Percentiles rank a stretch among this genome's conserved stretches.
Conservation (phyloP, 2,329 filamentous ascomycete species). For the Microdochium bolleyi region DNA sequence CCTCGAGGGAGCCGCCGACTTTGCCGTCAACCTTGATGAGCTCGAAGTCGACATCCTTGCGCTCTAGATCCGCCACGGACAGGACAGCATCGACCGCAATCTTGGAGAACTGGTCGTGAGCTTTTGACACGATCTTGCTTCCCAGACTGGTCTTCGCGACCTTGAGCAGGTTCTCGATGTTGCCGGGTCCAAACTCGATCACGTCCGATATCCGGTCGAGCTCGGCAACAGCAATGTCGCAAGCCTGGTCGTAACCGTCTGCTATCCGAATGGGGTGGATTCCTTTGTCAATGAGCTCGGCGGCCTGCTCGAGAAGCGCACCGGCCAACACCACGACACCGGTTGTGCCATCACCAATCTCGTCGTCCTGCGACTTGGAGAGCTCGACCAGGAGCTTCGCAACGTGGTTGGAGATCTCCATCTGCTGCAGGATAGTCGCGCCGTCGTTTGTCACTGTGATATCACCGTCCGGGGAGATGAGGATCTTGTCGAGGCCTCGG, state of each 20-base stretch:
- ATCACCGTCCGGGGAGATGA: constrained; percentile 96
- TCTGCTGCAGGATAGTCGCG: constrained; percentile 93
- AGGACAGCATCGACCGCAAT: constrained; percentile 97
- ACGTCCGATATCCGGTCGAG: constrained; percentile 89
- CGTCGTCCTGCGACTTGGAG: constrained; percentile 96
- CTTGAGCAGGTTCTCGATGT: constrained; percentile 82
- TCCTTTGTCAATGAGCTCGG: constrained; percentile 98
- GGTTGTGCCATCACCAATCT: constrained; percentile 97
- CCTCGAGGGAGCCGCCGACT: constrained; percentile 87
- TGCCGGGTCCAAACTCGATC: constrained; percentile 73
- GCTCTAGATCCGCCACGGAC: constrained; percentile 90
- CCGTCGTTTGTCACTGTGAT: constrained; percentile 99
- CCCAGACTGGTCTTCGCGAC: constrained; percentile 93
- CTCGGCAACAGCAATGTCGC: constrained; percentile 89
- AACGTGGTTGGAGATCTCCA: constrained; percentile 98
- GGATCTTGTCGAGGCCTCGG: constrained; percentile 94
- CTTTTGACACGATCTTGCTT: constrained; percentile 98
- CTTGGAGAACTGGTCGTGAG: constrained; percentile 94
- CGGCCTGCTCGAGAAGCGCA: constrained; percentile 89
- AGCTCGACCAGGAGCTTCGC: constrained; percentile 95
- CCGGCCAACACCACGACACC: constrained; percentile 95
- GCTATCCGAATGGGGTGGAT: constrained; percentile 98
- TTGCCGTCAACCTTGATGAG: constrained; percentile 99
- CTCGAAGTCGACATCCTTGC: constrained; percentile 97
- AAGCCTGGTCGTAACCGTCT: constrained; percentile 95